These are phyloP conservation scores for Pythium coloratum DNA, from an alignment of 352 stramenopile species.

Conservation along the genomic window DNA sequence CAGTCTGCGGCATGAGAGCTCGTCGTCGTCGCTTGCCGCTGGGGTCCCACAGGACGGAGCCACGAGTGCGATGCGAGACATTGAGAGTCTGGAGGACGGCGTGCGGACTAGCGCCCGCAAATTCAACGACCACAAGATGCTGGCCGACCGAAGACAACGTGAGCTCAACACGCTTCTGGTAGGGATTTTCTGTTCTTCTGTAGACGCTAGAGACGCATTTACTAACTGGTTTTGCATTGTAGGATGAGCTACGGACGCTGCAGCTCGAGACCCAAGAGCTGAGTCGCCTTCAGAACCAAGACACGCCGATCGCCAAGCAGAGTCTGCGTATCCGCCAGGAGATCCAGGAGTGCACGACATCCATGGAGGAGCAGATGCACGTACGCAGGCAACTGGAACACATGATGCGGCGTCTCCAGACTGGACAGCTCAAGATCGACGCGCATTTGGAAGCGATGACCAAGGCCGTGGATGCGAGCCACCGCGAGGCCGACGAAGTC, in stretches of 20 bases:
- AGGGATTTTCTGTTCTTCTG: neutral
- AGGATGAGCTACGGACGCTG: constrained; percentile 70
- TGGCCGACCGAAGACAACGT: constrained; percentile 57
- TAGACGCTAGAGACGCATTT: neutral
- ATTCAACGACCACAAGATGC: constrained; percentile 81
- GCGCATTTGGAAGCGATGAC: constrained; percentile 69
- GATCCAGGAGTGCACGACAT: constrained; percentile 64
- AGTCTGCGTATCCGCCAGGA: constrained; percentile 66
- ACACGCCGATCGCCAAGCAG: constrained; percentile 75
- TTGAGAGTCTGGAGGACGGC: constrained; percentile 68
- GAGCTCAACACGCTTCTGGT: constrained; percentile 67
- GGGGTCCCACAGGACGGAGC: constrained; percentile 22
- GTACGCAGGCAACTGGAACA: constrained; percentile 69
- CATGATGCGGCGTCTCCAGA: constrained; percentile 80
- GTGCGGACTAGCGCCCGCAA: constrained; percentile 71
- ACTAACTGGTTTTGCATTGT: constrained; percentile 3
- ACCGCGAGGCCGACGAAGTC: constrained; percentile 67
- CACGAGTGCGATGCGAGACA: constrained; percentile 52
- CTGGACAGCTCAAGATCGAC: constrained; percentile 68
- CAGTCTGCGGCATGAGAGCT: constrained; percentile 19
- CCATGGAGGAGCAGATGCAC: constrained; percentile 85
- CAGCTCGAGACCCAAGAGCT: constrained; percentile 74
- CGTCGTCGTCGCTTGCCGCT: constrained; percentile 15
- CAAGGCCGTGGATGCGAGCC: constrained; percentile 61
- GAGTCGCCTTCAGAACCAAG: constrained; percentile 71